These are phyloP conservation scores for Candida sp. DNA, from an alignment of 1,139 yeast genomes.

Conservation along the genomic window DNA sequence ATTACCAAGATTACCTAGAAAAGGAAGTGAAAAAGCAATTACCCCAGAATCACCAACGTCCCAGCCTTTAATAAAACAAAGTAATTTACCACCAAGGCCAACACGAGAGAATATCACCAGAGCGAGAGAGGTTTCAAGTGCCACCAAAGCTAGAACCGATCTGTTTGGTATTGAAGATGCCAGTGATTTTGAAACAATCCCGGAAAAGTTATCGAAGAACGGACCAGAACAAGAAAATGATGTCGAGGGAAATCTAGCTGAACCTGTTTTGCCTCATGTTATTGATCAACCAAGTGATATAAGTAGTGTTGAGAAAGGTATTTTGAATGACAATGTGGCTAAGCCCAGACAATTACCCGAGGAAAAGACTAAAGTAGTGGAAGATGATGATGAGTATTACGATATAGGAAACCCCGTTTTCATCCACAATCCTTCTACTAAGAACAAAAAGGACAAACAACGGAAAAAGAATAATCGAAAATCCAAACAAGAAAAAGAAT, in stretches of 20 bases:
- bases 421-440: conserved; percentile 24
- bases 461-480: conserved; percentile 9
- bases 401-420: conserved; percentile 40
- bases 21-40: background rate
- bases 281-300: background rate
- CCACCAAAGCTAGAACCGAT: conserved; percentile 1
- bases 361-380: conserved; percentile 2
- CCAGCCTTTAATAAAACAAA: background rate
- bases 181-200: background rate
- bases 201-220: background rate
- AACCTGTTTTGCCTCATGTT: background rate
- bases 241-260: background rate
- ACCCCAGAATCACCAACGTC: background rate
- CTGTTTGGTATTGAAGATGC: conserved; percentile 4
- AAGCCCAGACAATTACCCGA: background rate
- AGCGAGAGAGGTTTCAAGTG: conserved; percentile 29
- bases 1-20: background rate
- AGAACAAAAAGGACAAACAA: conserved; percentile 14
- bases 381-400: conserved; percentile 31
- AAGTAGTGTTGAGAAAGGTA: conserved; percentile 1
- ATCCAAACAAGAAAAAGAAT: conserved; percentile 11
- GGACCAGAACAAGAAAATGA: conserved; percentile 1
- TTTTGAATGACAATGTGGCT: background rate
- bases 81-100: conserved; percentile 38
- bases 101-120: conserved; percentile 24